Base-by-base conservation (phyloP, 768 basidiomycete species). In the Kwoniella newhampshirensis region DNA sequence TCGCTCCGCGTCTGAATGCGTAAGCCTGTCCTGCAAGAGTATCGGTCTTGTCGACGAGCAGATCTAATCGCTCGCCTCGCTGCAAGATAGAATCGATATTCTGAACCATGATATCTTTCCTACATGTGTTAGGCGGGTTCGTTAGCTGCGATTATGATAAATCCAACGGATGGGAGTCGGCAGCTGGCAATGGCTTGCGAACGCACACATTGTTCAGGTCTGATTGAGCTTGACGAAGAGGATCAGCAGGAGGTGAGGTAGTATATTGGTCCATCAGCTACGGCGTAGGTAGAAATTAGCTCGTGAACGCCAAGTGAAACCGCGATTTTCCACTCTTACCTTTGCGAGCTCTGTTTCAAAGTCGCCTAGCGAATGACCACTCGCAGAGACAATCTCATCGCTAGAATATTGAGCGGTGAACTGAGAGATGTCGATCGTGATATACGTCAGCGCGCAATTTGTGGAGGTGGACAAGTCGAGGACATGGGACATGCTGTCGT, bases 31-130 rank as follows among this genome's bases (percentile, higher is more conserved):
- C 87, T 6, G 89, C 88, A 86, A 99, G 89, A 52, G 82, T 87
- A 73, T 97, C 93, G 26, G 96, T 99, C 81, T 96, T 96, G 79
- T 97, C 91, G 27, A 98, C 89, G 49, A 99, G 82, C 17, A 97
- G 81, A 75, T 97, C 94, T 64, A 99, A 90, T 51, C 96, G 82
- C 77, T 99, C 96, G 21, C 96, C 96, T 35, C 96, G 82, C 51
- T 84, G 87, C 39, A 99, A 83, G 62, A 98, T 94, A 75, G 92
- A 89, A 78, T 97, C 91, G 62, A 97, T 93, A 75, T 97, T 97
- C 77, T 97, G 89, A 48, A 97, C 93, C 92, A 96, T 94, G 77
- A 96, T 90, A 68, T 92, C 87, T 75, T 96, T 97, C 44, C 73
- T 75, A n/a, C n/a, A n/a, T n/a, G n/a, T n/a, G n/a, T n/a, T n/a